These are phyloP conservation scores for Zasmidium citrigriseum DNA, from an alignment of 2,329 filamentous ascomycete species.

Conservation along the genomic window DNA sequence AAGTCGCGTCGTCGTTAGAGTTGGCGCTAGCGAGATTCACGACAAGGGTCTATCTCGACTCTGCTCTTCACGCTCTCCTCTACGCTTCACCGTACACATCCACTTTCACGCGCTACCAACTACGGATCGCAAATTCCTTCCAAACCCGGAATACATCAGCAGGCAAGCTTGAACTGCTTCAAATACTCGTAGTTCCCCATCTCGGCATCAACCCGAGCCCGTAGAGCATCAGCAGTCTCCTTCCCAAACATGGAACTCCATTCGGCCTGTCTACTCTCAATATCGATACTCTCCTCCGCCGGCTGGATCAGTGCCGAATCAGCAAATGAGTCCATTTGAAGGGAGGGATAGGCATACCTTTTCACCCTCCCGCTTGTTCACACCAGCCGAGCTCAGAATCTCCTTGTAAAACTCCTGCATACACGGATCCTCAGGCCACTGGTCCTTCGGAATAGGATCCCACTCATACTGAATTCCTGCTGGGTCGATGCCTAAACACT, in stretches of 20 bases:
- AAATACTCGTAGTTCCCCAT: constrained; percentile 21
- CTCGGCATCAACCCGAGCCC: constrained; percentile 9
- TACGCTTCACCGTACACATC: not conserved
- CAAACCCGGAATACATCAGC: not conserved
- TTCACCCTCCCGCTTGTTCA: constrained; percentile 9
- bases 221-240: constrained; percentile 9
- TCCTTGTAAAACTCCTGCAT: constrained; percentile 10
- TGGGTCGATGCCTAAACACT: constrained; percentile 8
- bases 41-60: not conserved
- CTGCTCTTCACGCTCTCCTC: not conserved
- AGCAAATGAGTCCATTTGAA: not conserved
- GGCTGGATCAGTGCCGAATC: not conserved
- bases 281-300: constrained; percentile 3
- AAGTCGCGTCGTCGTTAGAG: not conserved
- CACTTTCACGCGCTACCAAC: not conserved
- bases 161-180: constrained; percentile 4
- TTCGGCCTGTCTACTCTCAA: constrained; percentile 11
- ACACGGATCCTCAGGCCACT: constrained; percentile 9
- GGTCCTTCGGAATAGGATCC: constrained; percentile 9
- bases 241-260: constrained; percentile 20
- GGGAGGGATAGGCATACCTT: not conserved
- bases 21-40: not conserved
- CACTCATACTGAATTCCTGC: constrained; percentile 15
- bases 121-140: too few species aligned
- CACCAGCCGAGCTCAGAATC: constrained; percentile 10